These are phyloP conservation scores for Eimeria acervulina DNA, from an alignment of 169 alveolate species.

Conservation along the genomic window DNA sequence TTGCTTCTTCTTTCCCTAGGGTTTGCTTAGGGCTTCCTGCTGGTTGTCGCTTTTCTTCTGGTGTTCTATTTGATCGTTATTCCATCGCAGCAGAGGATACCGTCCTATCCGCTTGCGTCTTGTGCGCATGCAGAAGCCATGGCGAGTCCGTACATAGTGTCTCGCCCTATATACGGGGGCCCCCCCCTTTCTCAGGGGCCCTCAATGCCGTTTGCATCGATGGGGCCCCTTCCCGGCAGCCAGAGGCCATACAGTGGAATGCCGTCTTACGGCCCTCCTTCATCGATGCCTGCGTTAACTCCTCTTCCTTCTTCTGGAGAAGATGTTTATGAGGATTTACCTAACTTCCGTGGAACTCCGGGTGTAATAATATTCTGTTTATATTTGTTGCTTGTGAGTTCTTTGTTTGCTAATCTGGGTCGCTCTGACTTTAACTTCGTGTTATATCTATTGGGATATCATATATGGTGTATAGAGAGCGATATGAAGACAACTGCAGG, in stretches of 20 bases:
- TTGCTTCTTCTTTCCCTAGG: too few relatives aligned
- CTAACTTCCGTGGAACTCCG: constrained; percentile 12
- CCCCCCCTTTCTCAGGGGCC: constrained; percentile 47
- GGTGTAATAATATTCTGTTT: constrained; percentile 28
- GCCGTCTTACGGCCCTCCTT: not conserved
- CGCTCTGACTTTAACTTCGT: constrained; percentile 74
- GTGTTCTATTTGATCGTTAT: not conserved
- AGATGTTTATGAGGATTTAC: not conserved
- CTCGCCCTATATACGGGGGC: constrained; percentile 59
- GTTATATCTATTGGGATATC: constrained; percentile 72
- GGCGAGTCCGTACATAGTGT: constrained; percentile 62
- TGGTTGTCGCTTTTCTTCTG: not conserved
- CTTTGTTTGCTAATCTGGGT: constrained; percentile 71
- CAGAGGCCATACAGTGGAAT: not conserved
- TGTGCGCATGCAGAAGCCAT: constrained; percentile 18
- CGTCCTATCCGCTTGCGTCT: not conserved
- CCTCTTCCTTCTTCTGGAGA: not conserved
- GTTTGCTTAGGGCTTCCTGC: too few relatives aligned
- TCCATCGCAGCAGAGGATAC: not conserved
- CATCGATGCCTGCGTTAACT: not conserved
- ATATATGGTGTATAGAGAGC: constrained; percentile 79
- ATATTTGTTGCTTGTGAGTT: constrained; percentile 10
- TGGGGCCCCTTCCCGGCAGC: constrained; percentile 22
- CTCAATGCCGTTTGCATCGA: not conserved
- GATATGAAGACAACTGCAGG: constrained; percentile 53